Evolutionary conservation across 1,284 basidiomycete species (phyloP), one percentile per base, ranked within the genome.

Genomic region (Moesziomyces sp.): DNA sequence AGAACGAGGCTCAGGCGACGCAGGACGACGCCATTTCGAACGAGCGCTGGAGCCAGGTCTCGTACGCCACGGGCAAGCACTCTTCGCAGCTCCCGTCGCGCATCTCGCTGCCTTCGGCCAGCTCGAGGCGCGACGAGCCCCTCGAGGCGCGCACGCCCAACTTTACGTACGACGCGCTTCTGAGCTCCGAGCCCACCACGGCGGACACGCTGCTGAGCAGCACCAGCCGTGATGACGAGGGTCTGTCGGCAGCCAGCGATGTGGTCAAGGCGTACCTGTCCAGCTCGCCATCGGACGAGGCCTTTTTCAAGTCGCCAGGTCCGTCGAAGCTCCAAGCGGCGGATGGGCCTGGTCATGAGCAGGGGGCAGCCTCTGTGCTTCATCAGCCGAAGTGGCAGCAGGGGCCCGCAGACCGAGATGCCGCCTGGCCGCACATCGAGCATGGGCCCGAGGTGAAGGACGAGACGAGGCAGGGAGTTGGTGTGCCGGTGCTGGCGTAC

Each of bases 171-270:
- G 66, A 69, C 23, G 56, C 54, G 18, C 66, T 58, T 7, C 52
- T 59, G 28, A 54, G 51, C 45, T 63, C 66, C 0, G 59, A 63
- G 46, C 52, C 60, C 18, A 69, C 66, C 7, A 69, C 66, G n/a
- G 34, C 51, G 19, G 66, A 69, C 23, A 59, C 66, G 19, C 66
- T 63, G 47, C 30, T 69, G 46, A 69, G 66, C 49, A 60, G 50
- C 46, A 50, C 58, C 13, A 56, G 49, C 35, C 43, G 24, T 10
- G 58, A 56, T 5, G 50, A 30, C 11, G 58, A 57, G 16, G 50
- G 53, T 5, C 21, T 57, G 42, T 67, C 64, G 34, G 50, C 49
- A 11, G 58, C 50, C n/a, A 52, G 54, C 16, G 52, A 69, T 19
- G 38, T 58, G 28, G 50, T 69, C 52, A 69, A 69, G 55, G 54